phyloP scores from a whole-genome alignment of 805 yeast species.

The Komagataella populi region DNA sequence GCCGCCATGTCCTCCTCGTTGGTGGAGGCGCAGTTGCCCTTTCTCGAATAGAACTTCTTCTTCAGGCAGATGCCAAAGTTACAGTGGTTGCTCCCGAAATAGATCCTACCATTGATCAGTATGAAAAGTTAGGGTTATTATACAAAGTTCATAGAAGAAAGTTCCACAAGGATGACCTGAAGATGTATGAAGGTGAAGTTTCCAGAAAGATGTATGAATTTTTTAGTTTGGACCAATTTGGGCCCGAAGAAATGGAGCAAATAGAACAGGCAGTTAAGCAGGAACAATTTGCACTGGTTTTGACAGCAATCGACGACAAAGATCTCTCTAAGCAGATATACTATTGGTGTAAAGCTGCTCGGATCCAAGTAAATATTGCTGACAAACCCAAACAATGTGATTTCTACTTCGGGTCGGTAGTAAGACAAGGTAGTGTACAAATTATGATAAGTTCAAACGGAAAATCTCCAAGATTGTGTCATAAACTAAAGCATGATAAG shows the following conservation, averaged over 20 bases:
- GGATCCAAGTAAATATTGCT: slow-evolving; percentile 64
- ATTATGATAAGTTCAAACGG: slow-evolving; percentile 80
- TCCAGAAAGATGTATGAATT: slow-evolving; percentile 3
- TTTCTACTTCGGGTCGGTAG: slow-evolving; percentile 74
- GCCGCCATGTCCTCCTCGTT: slow-evolving; percentile 52
- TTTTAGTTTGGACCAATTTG: slow-evolving; percentile 6
- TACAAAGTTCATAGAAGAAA: slow-evolving; percentile 26
- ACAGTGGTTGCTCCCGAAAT: slow-evolving; percentile 43
- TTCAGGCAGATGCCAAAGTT: slow-evolving; percentile 57
- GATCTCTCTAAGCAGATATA: slow-evolving; percentile 42
- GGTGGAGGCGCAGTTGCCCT: slow-evolving; percentile 76
- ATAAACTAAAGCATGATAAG: slow-evolving; percentile 41
- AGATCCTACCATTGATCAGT: slow-evolving; percentile 17
- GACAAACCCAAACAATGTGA: slow-evolving; percentile 80
- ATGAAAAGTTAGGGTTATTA: slow-evolving; percentile 26
- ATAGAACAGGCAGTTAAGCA: slow-evolving; percentile 21
- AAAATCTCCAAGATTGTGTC: slow-evolving; percentile 63
- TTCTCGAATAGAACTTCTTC: slow-evolving; percentile 50
- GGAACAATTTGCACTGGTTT: slow-evolving; percentile 45
- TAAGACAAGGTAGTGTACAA: slow-evolving; percentile 59
- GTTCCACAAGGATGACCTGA: slow-evolving; percentile 33
- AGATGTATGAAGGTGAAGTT: slow-evolving; percentile 27
- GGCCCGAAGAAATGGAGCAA: slow-evolving; percentile 14
- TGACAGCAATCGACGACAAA: slow-evolving; percentile 68
- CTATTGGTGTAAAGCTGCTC: slow-evolving; percentile 25